phyloP scores from a whole-genome alignment of 2,329 filamentous ascomycete genomes.

The Cordyceps javanica region DNA sequence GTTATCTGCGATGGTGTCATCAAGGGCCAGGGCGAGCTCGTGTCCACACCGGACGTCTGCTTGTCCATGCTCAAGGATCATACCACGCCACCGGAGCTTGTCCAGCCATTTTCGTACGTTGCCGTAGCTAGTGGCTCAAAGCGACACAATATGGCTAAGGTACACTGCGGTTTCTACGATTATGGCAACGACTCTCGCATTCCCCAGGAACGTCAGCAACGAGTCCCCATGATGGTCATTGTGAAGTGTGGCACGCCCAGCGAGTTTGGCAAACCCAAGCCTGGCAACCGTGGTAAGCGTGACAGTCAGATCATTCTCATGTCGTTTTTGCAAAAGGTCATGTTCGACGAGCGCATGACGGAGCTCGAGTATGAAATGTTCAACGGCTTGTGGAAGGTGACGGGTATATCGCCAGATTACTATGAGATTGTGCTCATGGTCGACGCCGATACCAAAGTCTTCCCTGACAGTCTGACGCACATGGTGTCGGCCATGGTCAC shows the following conservation, averaged over 20 bases:
- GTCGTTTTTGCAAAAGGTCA: constrained; percentile 99
- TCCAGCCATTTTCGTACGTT: constrained; percentile 89
- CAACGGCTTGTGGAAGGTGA: constrained; percentile 97
- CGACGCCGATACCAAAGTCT: constrained; percentile 97
- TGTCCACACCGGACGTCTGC: constrained; percentile 85
- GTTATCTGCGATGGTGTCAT: constrained; percentile 97
- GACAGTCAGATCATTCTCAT: constrained; percentile 99
- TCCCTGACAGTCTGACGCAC: constrained; percentile 95
- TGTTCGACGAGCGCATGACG: constrained; percentile 99
- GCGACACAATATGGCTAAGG: constrained; percentile 98
- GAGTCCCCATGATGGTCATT: constrained; percentile 94
- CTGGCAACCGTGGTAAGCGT: constrained; percentile 95
- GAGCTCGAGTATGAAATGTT: constrained; percentile 99
- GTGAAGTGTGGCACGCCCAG: constrained; percentile 94
- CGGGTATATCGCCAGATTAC: constrained; percentile 94
- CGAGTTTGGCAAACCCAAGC: constrained; percentile 74
- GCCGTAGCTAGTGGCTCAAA: constrained; percentile 94
- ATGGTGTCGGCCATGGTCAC: constrained; percentile 99
- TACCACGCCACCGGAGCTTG: constrained; percentile 70
- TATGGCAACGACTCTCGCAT: constrained; percentile 79
- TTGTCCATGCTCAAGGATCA: constrained; percentile 94
- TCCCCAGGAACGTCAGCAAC: constrained; percentile 81
- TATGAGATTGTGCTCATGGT: constrained; percentile 99
- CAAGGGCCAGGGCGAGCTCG: constrained; percentile 83
- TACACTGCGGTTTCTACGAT: constrained; percentile 97